A percentile compares a stretch with the other conserved stretches of the same genome.
Evolutionary conservation across 140 eudicot species (phyloP).

Genomic region (Erigeron philadelphicus): DNA sequence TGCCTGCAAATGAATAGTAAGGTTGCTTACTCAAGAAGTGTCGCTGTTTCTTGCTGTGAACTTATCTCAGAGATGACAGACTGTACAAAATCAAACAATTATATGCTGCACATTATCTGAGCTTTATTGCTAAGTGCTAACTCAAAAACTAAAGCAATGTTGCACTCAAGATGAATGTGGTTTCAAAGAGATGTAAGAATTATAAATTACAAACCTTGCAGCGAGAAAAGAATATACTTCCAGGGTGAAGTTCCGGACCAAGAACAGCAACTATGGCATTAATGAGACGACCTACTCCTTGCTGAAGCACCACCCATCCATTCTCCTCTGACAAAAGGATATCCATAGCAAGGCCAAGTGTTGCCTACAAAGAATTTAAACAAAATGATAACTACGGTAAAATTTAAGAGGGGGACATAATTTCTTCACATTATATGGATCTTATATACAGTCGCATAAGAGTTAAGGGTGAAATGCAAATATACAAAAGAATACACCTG

Average conservation of each 20-base stretch:
- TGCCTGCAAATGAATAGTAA: slow-evolving; percentile 15
- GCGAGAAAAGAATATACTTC: slow-evolving; percentile 94
- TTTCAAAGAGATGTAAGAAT: background rate
- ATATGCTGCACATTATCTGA: slow-evolving; percentile 15
- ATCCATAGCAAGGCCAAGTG: slow-evolving; percentile 90
- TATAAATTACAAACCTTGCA: slow-evolving; percentile 61
- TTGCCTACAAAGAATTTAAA: slow-evolving; percentile 50
- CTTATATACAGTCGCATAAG: slow-evolving; percentile 8
- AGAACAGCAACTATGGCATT: slow-evolving; percentile 98
- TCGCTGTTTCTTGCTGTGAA: slow-evolving; percentile 80
- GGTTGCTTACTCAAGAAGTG: slow-evolving; percentile 78
- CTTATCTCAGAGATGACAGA: slow-evolving; percentile 94
- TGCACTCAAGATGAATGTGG: slow-evolving; percentile 8
- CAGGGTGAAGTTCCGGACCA: slow-evolving; percentile 98
- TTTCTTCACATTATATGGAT: background rate
- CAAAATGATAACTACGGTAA: background rate
- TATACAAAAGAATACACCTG: slow-evolving; percentile 47
- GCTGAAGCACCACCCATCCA: slow-evolving; percentile 95
- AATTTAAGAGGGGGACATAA: background rate
- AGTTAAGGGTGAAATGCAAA: slow-evolving; percentile 14
- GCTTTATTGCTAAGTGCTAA: background rate
- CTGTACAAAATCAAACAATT: slow-evolving; percentile 44
- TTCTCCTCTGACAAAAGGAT: slow-evolving; percentile 83
- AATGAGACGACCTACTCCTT: slow-evolving; percentile 86
- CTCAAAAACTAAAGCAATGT: background rate